A percentile compares a stretch with the other conserved stretches of the same genome.
These are phyloP conservation scores for Candida corydali DNA, from an alignment of 805 yeast genomes.

Conservation along the genomic window DNA sequence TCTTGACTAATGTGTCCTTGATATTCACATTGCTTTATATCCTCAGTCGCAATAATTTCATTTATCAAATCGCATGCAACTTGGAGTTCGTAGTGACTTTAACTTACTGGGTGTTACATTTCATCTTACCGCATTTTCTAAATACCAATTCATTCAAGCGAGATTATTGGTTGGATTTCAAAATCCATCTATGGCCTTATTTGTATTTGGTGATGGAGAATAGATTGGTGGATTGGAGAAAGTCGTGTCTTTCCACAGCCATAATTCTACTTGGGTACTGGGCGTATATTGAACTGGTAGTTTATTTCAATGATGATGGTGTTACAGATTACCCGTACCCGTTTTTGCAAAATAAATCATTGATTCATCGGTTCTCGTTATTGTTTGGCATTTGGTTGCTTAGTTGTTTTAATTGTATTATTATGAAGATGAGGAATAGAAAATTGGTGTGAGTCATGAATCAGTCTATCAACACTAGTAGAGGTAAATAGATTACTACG, in stretches of 20 bases:
- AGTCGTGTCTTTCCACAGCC: conserved; percentile 5
- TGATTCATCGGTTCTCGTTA: conserved; percentile 5
- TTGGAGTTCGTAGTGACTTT: conserved; percentile 20
- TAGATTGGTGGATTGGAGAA: not conserved
- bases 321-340: conserved; percentile 11
- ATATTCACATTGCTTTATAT: conserved; percentile 2
- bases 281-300: conserved; percentile 17
- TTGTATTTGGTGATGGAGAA: conserved; percentile 9
- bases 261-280: conserved; percentile 7
- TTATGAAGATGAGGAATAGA: not conserved
- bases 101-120: conserved; percentile 19
- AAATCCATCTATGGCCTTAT: conserved; percentile 23
- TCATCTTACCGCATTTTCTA: conserved; percentile 14
- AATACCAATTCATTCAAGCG: conserved; percentile 15
- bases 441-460: no score
- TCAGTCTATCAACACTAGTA: no score
- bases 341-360: conserved; percentile 4
- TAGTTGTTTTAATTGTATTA: conserved; percentile 7
- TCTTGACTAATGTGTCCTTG: conserved; percentile 20
- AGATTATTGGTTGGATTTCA: conserved; percentile 14
- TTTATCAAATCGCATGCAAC: conserved; percentile 12
- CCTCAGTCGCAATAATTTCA: not conserved
- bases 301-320: conserved; percentile 8
- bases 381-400: conserved; percentile 3
- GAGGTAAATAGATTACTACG: no score